Evolutionary conservation across 1,284 basidiomycete genomes (phyloP), one percentile per base, ranked within the genome.

Genomic region (Polyporus tsugae): DNA sequence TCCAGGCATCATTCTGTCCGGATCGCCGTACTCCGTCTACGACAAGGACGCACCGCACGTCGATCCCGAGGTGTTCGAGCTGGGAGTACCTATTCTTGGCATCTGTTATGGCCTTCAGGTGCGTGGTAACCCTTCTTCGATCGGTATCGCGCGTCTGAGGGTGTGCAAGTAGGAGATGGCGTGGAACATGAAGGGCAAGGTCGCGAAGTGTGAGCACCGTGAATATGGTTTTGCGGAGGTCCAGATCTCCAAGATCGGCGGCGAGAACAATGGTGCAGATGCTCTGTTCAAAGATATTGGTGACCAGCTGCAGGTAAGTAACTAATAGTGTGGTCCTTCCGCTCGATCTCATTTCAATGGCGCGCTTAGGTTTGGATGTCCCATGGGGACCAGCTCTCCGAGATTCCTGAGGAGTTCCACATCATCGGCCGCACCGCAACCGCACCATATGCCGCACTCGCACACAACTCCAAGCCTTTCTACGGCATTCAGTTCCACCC

Each of bases 401-500:
- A 87, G 66, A 86, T 93, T 9, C 98, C 98, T 25, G 84, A 91
- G 0, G 84, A 92, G 75, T 99, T 99, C 82, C 90, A 95, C 77
- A 88, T 95, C 73, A 94, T 99, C 73, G 98, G 95, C 7, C 87
- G 87, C 66, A 99, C 98, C 1, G 83, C 87, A 38, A 94, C 92
- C 1, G 97, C 97, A 0, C 97, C 97, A 0, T 99, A 88, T 78
- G 97, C 97, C 7, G 97, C 97, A 6, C 91, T 99, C 71, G 95
- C 95, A 2, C 98, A 99, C 83, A 85, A 95, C 77, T 85, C 90
- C 11, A 96, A 95, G 78, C 93, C 95, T 1, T 88, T 98, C 79
- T 99, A 95, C 76, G 98, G 98, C 44, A 97, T 99, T 62, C 97
- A 99, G 79, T 99, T 99, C 86, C 98, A 99, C 80, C 96, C 98